phyloP scores from a whole-genome alignment of 2,329 filamentous ascomycete genomes.

The Colletotrichum lini region DNA sequence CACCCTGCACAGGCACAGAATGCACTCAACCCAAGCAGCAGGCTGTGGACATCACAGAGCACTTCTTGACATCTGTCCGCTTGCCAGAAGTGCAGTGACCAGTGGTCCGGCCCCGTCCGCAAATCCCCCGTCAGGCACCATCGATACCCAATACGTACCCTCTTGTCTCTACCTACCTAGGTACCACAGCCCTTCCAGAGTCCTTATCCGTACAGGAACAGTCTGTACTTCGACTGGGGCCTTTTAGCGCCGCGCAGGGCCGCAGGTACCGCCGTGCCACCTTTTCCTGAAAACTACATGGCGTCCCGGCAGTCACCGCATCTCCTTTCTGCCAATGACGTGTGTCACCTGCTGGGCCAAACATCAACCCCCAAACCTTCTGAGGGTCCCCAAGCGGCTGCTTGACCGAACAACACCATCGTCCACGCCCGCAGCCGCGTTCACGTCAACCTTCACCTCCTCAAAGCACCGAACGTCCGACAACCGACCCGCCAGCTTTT shows the following conservation, averaged over 20 bases:
- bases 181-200: not conserved
- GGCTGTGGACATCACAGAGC: not conserved
- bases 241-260: slow-evolving; percentile 41
- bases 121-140: slow-evolving; percentile 36
- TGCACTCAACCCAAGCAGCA: not conserved
- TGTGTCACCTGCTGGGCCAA: slow-evolving; percentile 42
- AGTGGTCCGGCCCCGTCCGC: slow-evolving; percentile 29
- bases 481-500: not conserved
- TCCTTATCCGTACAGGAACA: slow-evolving; percentile 11
- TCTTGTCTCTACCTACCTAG: not conserved
- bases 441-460: slow-evolving; percentile 8
- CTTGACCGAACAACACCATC: slow-evolving; percentile 40
- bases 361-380: slow-evolving; percentile 42
- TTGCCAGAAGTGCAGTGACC: slow-evolving; percentile 25
- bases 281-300: slow-evolving; percentile 40
- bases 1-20: not conserved
- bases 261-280: slow-evolving; percentile 40
- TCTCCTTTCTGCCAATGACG: slow-evolving; percentile 43
- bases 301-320: slow-evolving; percentile 42
- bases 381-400: slow-evolving; percentile 41
- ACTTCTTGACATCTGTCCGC: slow-evolving; percentile 1
- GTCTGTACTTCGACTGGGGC: slow-evolving; percentile 23
- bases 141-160: slow-evolving; percentile 37
- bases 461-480: slow-evolving; percentile 1
- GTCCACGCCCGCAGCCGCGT: slow-evolving; percentile 21